Conservation (phyloP, 345 rosid genomes). For the Euphorbia tirucalli region DNA sequence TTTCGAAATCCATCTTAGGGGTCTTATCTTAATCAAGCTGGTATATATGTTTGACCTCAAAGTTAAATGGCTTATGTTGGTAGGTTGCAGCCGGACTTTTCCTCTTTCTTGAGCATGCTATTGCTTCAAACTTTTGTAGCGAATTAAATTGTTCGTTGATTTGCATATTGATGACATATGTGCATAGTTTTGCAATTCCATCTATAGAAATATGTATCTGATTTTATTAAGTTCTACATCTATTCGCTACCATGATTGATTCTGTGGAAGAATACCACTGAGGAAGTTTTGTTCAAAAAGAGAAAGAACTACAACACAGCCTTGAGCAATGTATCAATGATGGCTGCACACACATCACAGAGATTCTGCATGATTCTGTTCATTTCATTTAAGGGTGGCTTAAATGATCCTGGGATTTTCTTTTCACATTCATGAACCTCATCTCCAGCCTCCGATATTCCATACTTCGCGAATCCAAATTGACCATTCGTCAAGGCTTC, state of each 20-base stretch:
- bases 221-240: too few species aligned
- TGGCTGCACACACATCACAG: conserved; percentile 60
- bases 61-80: not conserved
- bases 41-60: not conserved
- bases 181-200: too few species aligned
- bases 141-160: too few species aligned
- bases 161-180: too few species aligned
- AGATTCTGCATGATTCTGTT: conserved; percentile 50
- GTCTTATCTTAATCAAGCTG: not conserved
- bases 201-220: too few species aligned
- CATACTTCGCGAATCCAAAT: conserved; percentile 62
- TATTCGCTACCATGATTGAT: too few species aligned
- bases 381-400: conserved; percentile 41
- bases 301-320: too few species aligned
- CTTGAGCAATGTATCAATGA: conserved; percentile 43
- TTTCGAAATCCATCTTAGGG: not conserved
- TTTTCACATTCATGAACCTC: conserved; percentile 59
- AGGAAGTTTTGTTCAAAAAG: too few species aligned
- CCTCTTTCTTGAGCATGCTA: too few species aligned
- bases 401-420: conserved; percentile 33
- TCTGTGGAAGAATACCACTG: too few species aligned
- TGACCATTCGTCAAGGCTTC: conserved; percentile 47
- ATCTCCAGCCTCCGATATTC: conserved; percentile 49
- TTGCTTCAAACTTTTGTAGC: too few species aligned
- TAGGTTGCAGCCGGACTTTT: not conserved